Evolutionary conservation across 345 rosid genomes (phyloP).

Genomic region (Pelargonium nanum): DNA sequence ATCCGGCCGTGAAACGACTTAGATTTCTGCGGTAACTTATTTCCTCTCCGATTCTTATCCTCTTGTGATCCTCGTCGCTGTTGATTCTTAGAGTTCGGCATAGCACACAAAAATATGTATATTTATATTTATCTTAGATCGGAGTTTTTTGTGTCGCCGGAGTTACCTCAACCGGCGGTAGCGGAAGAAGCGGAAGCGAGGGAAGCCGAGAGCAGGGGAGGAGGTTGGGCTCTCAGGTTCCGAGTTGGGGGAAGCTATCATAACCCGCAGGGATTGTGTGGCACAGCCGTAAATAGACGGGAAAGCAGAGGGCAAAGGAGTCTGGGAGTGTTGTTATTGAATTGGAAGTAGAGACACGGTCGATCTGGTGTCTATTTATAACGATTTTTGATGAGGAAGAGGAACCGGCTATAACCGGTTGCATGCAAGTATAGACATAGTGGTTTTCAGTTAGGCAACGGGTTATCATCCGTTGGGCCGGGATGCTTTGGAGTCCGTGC

Average conservation of each 20-base stretch:
- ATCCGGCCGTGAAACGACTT: conserved; percentile 53
- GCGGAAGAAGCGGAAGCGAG: conserved; percentile 42
- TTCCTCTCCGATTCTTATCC: conserved; percentile 50
- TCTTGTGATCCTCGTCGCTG: conserved; percentile 29
- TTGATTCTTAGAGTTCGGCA: conserved; percentile 45
- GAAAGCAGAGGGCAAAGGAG: conserved; percentile 1
- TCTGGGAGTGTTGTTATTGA: too few relatives aligned
- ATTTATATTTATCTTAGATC: background rate
- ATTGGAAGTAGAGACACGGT: too few relatives aligned
- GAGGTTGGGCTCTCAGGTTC: conserved; percentile 46
- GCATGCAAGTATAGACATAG: background rate
- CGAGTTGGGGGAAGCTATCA: conserved; percentile 34
- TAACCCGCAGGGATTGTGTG: conserved; percentile 33
- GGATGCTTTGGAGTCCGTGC: background rate
- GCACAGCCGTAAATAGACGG: conserved; percentile 12
- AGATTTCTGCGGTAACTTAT: conserved; percentile 32
- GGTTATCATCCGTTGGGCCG: background rate
- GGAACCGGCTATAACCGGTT: conserved; percentile 23
- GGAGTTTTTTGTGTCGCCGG: background rate
- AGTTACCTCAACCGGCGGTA: conserved; percentile 53
- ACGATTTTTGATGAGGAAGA: background rate
- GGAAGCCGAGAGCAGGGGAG: conserved; percentile 59
- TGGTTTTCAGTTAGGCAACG: background rate
- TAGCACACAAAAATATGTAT: background rate
- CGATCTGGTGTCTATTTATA: background rate